A percentile compares a stretch with the other conserved stretches of the same genome.
These are phyloP conservation scores for Dioszegia aurantiaca DNA, from an alignment of 768 basidiomycete species.

Conservation along the genomic window DNA sequence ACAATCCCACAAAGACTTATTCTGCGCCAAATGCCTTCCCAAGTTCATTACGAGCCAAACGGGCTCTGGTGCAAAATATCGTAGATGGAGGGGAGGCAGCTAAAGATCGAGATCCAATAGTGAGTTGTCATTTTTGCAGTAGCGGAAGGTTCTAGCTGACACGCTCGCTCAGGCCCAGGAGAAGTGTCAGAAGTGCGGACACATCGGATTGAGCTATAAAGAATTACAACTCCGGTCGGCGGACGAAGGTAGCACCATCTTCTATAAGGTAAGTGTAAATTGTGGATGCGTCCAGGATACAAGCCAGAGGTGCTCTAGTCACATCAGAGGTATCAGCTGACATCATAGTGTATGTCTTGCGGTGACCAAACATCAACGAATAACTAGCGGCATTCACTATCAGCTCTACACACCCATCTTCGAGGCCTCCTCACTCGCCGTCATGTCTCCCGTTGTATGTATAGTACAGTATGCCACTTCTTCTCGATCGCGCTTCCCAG, in stretches of 20 bases:
- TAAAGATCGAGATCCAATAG: conserved; percentile 50
- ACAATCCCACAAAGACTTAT: conserved; percentile 79
- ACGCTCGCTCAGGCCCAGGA: conserved; percentile 68
- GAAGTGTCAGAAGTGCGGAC: conserved; percentile 81
- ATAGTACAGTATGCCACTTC: no score
- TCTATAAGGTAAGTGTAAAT: conserved; percentile 72
- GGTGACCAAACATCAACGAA: conserved; percentile 51
- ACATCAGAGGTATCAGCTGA: conserved; percentile 28
- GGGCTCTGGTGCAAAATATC: conserved; percentile 71
- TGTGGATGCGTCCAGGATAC: no score
- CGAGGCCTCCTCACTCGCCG: no score
- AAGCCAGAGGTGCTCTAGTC: no score
- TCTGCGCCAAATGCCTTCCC: conserved; percentile 95
- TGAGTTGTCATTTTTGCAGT: conserved; percentile 46
- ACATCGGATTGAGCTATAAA: conserved; percentile 80
- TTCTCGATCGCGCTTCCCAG: no score
- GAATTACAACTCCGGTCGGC: conserved; percentile 88
- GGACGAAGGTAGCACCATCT: conserved; percentile 89
- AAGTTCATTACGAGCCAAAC: conserved; percentile 77
- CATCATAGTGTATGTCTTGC: conserved; percentile 46
- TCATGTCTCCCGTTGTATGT: no score
- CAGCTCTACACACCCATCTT: no score
- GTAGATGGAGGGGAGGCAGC: conserved; percentile 56
- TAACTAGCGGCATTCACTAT: no score
- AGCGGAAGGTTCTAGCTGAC: neutral